phyloP scores from a whole-genome alignment of 164 flowering plant genomes.

The Vitis cinerea region DNA sequence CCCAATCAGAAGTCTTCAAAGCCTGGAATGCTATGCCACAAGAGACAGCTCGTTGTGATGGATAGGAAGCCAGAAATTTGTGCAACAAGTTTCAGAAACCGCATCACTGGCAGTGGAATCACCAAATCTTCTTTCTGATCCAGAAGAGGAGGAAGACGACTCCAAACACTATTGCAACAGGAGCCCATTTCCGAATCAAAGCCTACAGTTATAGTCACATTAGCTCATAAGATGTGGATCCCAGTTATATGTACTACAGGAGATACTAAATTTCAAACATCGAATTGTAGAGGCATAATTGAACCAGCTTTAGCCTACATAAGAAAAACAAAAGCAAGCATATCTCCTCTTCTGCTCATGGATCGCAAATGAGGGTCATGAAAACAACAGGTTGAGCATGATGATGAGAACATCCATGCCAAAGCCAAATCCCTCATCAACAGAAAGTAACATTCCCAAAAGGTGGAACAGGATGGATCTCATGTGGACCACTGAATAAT shows the following conservation, averaged over 20 bases:
- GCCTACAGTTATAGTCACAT: constrained; percentile 37
- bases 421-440: neutral
- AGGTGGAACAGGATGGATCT: neutral
- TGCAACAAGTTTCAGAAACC: neutral
- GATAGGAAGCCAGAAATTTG: constrained; percentile 2
- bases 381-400: neutral
- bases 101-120: constrained; percentile 15
- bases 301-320: neutral
- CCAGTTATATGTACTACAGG: neutral
- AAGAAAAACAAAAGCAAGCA: neutral
- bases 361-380: neutral
- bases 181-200: constrained; percentile 79
- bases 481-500: neutral
- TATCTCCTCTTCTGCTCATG: neutral
- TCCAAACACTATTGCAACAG: constrained; percentile 79
- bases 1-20: neutral
- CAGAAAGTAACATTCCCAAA: neutral
- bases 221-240: neutral
- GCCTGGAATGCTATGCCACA: neutral
- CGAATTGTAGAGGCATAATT: neutral
- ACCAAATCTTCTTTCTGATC: constrained; percentile 60
- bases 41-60: neutral
- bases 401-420: neutral
- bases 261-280: neutral
- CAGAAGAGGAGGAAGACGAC: constrained; percentile 72